Evolutionary conservation across 176 grass and related monocot species (phyloP), one percentile per base, ranked within the genome.

Genomic region (Eragrostis nindensis): DNA sequence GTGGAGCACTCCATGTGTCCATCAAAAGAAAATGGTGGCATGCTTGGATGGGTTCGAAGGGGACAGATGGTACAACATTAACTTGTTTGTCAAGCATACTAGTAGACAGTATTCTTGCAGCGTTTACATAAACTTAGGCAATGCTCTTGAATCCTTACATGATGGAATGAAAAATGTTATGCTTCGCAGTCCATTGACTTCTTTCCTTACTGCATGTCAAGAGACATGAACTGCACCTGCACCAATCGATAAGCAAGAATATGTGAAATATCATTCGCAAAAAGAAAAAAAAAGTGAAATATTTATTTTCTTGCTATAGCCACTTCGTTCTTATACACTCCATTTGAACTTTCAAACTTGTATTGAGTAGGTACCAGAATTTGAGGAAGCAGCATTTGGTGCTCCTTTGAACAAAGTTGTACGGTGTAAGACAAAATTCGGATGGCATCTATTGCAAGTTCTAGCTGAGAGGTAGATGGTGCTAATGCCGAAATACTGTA

Each of bases 371-470:
- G 96, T 98, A 74, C 90, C 90, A 54, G 96, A 98, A 93, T 98
- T 98, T 86, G 96, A 98, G 79, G 90, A 95, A 86, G 90, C 90
- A 61, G 96, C 83, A 82, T 98, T 95, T 84, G 79, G 62, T 89
- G 92, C 92, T 76, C 96, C 96, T 84, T 71, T 98, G 84, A 92
- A 98, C 52, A 90, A 98, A 85, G 90, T 98, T 85, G 90, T 95
- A 48, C 82, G 90, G 42, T 98, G 96, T 67, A 98, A 93, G 79
- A 98, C 92, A 75, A 89, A 98, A 87, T 98, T 93, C 91, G 96
- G 92, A 88, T 98, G 92, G 92, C 96, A 98, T 87, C 81, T 95
- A n/a, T 46, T 98, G 71, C 96, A 98, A 92, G 96, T 98, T 46
- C 92, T 98, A 62, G 92, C 90, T 87, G 92, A 98, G 87, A 95